Base-by-base conservation (phyloP, 371 early-diverging fungal genomes). In the Mortierella sp. region DNA sequence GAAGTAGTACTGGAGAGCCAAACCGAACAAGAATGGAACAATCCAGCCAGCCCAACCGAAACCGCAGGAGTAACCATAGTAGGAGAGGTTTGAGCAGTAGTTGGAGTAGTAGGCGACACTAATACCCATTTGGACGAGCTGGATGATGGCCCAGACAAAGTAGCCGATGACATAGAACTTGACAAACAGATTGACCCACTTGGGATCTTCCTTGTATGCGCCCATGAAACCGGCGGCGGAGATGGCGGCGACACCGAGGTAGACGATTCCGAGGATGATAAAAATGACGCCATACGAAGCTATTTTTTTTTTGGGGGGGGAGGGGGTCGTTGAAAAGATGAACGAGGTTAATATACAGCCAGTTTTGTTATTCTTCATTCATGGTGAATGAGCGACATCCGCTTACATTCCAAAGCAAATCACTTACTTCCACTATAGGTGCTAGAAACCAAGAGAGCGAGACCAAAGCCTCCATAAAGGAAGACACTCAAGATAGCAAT, bases 1-100 rank as follows among this genome's bases (percentile, higher is more conserved):
- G 75, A 85, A 85, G 77, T 82, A 85, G 82, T 73, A 79, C 80
- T 85, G 86, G 77, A 81, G 49, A 32, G 3, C 35, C 38, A 55
- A 44, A 8, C 73, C 72, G 54, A 85, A 14, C 63, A 85, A 27
- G 58, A 85, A 46, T 46, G 71, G 38, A 38, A 82, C 29, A 63
- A 82, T 75, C 63, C 58, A 78, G 21, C 35, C 38, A 35, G 58
- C 82, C 80, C 80, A 79, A 16, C 10, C 11, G 41, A 65, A 54
- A 41, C 77, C 44, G 18, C 24, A 49, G 54, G 41, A 7, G 55
- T 54, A 74, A 43, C 35, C 29, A 29, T 56, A 63, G 63, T 48
- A 29, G 3, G 4, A 2, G 43, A 18, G 41, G 29, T 16, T 10
- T 18, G 11, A 6, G 68, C 18, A 27, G 18, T 41, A 24, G 44